Evolutionary conservation across 805 yeast species (phyloP), one percentile per base, ranked within the genome.

Genomic region (Pichia scutulata): DNA sequence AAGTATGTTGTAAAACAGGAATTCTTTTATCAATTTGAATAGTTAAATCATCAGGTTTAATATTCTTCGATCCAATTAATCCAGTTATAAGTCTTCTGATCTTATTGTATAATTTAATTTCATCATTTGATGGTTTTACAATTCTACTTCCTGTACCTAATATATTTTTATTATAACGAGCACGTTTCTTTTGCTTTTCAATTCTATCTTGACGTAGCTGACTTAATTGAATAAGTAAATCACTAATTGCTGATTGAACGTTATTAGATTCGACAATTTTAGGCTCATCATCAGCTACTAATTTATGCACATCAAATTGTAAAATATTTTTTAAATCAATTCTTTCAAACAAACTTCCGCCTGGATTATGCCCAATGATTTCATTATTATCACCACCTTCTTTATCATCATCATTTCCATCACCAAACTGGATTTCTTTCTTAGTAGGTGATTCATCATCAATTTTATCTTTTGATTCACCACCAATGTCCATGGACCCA

Each of bases 1-100:
- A 89, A 56, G 83, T 87, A 23, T 82, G 77, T 61, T 81, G 81
- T 50, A 86, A 73, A 0, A 86, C 82, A 0, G 96, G 95, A 44
- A 90, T 24, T 58, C 67, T 54, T 59, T 64, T 7, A 62, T 65
- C 56, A 50, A 75, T 55, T 52, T 75, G 55, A 45, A 73, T 41
- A 49, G 60, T 70, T 70, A 70, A 45, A 25, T 63, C 64, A 8
- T 26, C 37, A 12, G 73, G 73, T 9, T 60, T 59, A 12, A 69
- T 39, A 40, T 62, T 52, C 30, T 62, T 63, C 22, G 56, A 48
- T 23, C 57, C 56, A 19, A 65, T 59, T 54, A 58, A 74, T 52
- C 49, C 78, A 14, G 74, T 69, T 50, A 84, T 57, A 30, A 76
- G 52, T 59, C 80, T 70, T 48, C 70, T 70, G 1, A 71, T 65